Base-by-base conservation (phyloP, 2,329 filamentous ascomycete genomes). In the Nigrograna mackinnonii region DNA sequence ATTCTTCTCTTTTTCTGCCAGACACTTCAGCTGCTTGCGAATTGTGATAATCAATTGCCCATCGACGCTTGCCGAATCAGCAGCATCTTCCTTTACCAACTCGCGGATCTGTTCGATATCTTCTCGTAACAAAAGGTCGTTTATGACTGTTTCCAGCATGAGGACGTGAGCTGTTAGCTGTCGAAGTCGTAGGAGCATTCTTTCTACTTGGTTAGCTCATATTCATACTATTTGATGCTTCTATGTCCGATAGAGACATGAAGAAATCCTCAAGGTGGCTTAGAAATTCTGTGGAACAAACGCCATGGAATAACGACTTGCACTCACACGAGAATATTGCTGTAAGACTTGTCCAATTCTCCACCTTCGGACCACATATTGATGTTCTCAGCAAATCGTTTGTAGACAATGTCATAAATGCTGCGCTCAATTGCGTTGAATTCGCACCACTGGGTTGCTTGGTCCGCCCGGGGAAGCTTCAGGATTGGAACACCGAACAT, bases 401-500 rank as follows among this genome's bases (percentile, higher is more conserved):
- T 44, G 4, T 64, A 63, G 2, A 84, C 75, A 35, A 79, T 76
- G 2, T 76, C 66, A 46, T 84, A 84, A 22, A 84, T 70, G 2
- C 68, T 64, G 2, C 70, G 65, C 56, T 84, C 80, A 1, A 79
- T 67, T 0, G 66, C 45, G 12, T 77, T 80, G 58, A 84, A 81
- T 0, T 76, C 52, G 1, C 80, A 63, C 47, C 55, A 60, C 4
- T 72, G 51, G 0, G 72, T 72, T 2, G 54, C 57, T 38, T 78
- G 68, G 6, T 64, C 64, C 0, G 81, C 74, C 12, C 64, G 60
- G 0, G 81, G 82, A 0, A 85, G 67, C 6, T 73, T 76, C 13
- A 84, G 57, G 1, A 85, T 75, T 0, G 79, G 76, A 0, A 71
- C 64, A 2, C 73, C 70, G 46, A 84, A 79, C 13, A 84, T 67